Evolutionary conservation across 1,139 yeast genomes (phyloP), one percentile per base, ranked within the genome.

Genomic region (Yamadazyma oceani): DNA sequence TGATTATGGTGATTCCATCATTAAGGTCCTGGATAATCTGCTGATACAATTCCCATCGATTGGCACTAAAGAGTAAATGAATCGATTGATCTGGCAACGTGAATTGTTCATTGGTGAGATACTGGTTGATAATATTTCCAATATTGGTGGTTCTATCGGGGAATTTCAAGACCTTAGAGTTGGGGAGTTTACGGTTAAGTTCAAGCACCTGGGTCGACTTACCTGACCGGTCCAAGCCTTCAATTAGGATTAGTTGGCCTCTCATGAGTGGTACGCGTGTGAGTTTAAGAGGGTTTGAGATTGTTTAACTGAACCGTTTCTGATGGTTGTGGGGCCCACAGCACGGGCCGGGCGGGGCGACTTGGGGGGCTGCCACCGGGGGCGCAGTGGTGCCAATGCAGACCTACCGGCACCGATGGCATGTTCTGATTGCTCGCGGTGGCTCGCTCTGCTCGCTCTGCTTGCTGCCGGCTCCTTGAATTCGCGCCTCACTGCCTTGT

Each of bases 141-240:
- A 89, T 82, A 5, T 74, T 71, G 0, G 98, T 94, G 2, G 84
- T 68, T 41, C 98, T 71, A 40, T 89, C 94, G 12, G 97, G 98
- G 49, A 90, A 92, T 57, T 87, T 88, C 45, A 85, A 50, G 32
- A 85, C 61, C 39, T 66, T 65, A 2, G 75, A 76, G 12, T 64
- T 42, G 4, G 63, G 45, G 8, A 87, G 61, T 12, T 52, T 54
- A 3, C 63, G 54, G 1, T 65, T 54, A 4, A 87, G 63, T 4
- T 63, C 50, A 3, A 63, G 64, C 3, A 92, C 83, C 58, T 94
- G 98, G 0, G 97, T 89, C 1, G 96, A 80, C 57, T 94, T 94
- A 0, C 99, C 99, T 0, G 97, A 84, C 37, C 98, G 67, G 56
- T 94, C 99, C 2, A 92, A 75, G 0, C 99, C 99, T 60, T 94